These are phyloP conservation scores for Saccharomyces hybrid DNA, from an alignment of 1,139 yeast species.

Conservation along the genomic window DNA sequence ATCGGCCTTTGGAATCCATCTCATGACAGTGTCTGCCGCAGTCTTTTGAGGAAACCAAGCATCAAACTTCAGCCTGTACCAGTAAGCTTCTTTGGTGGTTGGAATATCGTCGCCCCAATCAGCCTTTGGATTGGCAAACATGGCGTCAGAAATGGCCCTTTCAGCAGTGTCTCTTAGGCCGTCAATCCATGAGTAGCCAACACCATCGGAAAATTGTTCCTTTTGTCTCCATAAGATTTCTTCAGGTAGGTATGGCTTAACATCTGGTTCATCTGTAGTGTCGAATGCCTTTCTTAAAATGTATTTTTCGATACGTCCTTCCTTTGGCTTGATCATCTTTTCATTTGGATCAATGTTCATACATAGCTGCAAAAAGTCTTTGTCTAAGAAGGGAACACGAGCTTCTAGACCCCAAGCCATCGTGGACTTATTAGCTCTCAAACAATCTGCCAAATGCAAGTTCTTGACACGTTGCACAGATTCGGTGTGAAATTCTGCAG, in stretches of 20 bases:
- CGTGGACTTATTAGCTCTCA: slow-evolving; percentile 98
- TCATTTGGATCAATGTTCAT: slow-evolving; percentile 94
- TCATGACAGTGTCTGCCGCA: slow-evolving; percentile 94
- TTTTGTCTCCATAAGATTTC: slow-evolving; percentile 99
- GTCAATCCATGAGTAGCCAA: slow-evolving; percentile 99
- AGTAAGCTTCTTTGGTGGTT: slow-evolving; percentile 96
- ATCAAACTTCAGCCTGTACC: slow-evolving; percentile 96
- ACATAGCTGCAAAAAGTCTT: slow-evolving; percentile 80
- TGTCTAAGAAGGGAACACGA: slow-evolving; percentile 97
- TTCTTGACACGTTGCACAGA: slow-evolving; percentile 93
- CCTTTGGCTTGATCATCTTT: slow-evolving; percentile 64
- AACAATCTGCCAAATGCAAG: slow-evolving; percentile 94
- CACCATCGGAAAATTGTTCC: slow-evolving; percentile 99
- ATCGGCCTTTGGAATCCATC: slow-evolving; percentile 99
- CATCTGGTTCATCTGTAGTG: slow-evolving; percentile 61
- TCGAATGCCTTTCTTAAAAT: slow-evolving; percentile 95
- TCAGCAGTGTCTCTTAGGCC: slow-evolving; percentile 95
- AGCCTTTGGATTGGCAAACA: slow-evolving; percentile 80
- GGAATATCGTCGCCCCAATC: slow-evolving; percentile 96
- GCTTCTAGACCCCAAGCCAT: slow-evolving; percentile 99
- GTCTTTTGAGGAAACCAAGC: slow-evolving; percentile 82
- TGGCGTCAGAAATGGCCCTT: slow-evolving; percentile 76
- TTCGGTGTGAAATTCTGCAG: slow-evolving; percentile 89
- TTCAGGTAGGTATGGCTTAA: slow-evolving; percentile 81
- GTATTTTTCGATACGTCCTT: slow-evolving; percentile 86